phyloP scores from a whole-genome alignment of 2,329 filamentous ascomycete species.

The Colletotrichum tropicicola region DNA sequence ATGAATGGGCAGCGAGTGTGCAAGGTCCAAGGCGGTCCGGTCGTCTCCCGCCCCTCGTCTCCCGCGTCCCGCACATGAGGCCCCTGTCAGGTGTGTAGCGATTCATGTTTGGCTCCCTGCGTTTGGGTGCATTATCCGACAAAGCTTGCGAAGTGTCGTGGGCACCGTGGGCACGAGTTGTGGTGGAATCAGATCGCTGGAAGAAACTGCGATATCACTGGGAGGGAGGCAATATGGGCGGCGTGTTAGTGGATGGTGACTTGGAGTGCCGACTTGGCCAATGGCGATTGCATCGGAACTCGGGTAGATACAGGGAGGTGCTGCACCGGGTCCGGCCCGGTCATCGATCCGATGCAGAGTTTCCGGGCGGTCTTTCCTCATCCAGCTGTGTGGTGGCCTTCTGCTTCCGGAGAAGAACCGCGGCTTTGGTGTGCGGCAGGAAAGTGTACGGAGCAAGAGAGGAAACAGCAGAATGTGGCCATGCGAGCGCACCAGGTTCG shows the following conservation, averaged over 20 bases:
- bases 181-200: neutral
- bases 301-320: slow-evolving; percentile 13
- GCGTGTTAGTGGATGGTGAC: no score
- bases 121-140: slow-evolving; percentile 24
- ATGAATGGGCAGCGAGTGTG: no score
- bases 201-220: no score
- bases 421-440: neutral
- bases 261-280: neutral
- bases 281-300: slow-evolving; percentile 16
- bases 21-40: neutral
- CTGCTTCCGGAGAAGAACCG: neutral
- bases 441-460: no score
- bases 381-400: neutral
- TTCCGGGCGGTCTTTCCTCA: neutral
- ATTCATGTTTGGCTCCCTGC: slow-evolving; percentile 2
- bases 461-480: no score
- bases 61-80: neutral
- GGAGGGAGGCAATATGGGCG: no score
- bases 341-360: slow-evolving; percentile 5
- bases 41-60: neutral
- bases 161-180: neutral
- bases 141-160: neutral
- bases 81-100: neutral
- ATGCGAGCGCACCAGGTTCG: no score
- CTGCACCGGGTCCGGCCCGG: slow-evolving; percentile 4